phyloP scores from a whole-genome alignment of 805 yeast species.

The Yamadazyma tumulicola region DNA sequence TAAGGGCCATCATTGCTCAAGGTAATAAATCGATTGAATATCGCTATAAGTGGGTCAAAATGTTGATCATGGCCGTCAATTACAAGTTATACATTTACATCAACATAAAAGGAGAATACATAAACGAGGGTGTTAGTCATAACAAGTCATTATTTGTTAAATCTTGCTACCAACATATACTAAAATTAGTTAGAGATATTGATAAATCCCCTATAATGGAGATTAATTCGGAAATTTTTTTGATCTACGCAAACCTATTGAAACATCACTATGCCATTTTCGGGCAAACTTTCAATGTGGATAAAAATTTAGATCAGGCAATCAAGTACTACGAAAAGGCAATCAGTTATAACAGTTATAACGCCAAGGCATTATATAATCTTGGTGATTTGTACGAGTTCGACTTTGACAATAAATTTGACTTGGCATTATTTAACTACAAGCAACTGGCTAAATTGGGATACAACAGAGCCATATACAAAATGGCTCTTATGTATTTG shows the following conservation, averaged over 20 bases:
- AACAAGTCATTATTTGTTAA: conserved; percentile 36
- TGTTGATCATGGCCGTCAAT: conserved; percentile 38
- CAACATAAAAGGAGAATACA: conserved; percentile 39
- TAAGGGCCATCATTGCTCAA: conserved; percentile 34
- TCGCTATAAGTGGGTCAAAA: conserved; percentile 41
- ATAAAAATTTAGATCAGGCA: conserved; percentile 25
- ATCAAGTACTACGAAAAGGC: conserved; percentile 29
- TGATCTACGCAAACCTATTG: conserved; percentile 34
- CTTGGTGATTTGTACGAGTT: conserved; percentile 39
- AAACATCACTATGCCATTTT: conserved; percentile 31
- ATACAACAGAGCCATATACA: conserved; percentile 43
- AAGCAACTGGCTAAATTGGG: conserved; percentile 39
- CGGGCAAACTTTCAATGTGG: conserved; percentile 36
- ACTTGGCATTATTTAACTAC: conserved; percentile 30
- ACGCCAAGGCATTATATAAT: conserved; percentile 32
- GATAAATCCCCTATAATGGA: conserved; percentile 21
- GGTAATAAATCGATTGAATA: conserved; percentile 42
- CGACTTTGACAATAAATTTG: conserved; percentile 25
- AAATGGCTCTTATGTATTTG: conserved; percentile 35
- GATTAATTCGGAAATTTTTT: conserved; percentile 28
- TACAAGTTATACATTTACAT: conserved; percentile 37
- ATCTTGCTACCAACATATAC: conserved; percentile 35
- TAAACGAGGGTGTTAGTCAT: conserved; percentile 26
- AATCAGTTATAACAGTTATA: conserved; percentile 27
- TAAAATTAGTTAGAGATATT: conserved; percentile 32